Evolutionary conservation across 2,329 filamentous ascomycete genomes (phyloP).

Genomic region (Sphaceloma murrayae): DNA sequence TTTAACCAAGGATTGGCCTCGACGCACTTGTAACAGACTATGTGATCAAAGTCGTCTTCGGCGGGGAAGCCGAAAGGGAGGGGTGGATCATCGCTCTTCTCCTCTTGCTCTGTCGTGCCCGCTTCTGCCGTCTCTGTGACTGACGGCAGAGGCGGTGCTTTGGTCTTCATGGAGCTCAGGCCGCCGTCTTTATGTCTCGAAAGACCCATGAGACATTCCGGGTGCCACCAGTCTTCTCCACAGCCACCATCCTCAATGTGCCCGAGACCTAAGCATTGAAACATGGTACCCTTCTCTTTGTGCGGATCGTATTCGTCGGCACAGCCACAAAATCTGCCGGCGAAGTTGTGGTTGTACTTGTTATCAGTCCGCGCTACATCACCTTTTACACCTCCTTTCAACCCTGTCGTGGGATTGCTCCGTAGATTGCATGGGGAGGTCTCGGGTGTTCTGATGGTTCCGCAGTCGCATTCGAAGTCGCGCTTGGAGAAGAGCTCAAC

Average conservation of each 20-base stretch:
- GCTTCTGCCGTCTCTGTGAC: conserved; percentile 15
- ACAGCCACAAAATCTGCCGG: conserved; percentile 86
- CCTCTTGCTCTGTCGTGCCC: conserved; percentile 33
- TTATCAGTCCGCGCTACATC: conserved; percentile 65
- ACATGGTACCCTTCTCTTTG: conserved; percentile 93
- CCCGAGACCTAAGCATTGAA: conserved; percentile 83
- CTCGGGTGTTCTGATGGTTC: conserved; percentile 64
- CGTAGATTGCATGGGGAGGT: conserved; percentile 67
- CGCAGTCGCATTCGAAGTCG: conserved; percentile 93
- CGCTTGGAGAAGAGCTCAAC: conserved; percentile 95
- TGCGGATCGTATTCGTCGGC: conserved; percentile 78
- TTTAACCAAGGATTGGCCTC: conserved; percentile 87
- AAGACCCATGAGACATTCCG: conserved; percentile 78
- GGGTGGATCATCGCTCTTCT: conserved; percentile 46
- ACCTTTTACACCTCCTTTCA: conserved; percentile 65
- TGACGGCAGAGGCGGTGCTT: conserved; percentile 4
- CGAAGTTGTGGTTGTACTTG: conserved; percentile 92
- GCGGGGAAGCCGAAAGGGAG: conserved; percentile 76
- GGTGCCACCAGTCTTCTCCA: conserved; percentile 97
- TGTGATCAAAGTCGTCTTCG: conserved; percentile 80
- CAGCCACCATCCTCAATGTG: conserved; percentile 74
- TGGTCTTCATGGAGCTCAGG: conserved; percentile 6
- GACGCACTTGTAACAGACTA: conserved; percentile 91
- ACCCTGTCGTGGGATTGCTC: conserved; percentile 60
- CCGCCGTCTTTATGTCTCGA: conserved; percentile 48